Evolutionary conservation across 805 yeast species (phyloP).

Genomic region (Suhomyces sp.): DNA sequence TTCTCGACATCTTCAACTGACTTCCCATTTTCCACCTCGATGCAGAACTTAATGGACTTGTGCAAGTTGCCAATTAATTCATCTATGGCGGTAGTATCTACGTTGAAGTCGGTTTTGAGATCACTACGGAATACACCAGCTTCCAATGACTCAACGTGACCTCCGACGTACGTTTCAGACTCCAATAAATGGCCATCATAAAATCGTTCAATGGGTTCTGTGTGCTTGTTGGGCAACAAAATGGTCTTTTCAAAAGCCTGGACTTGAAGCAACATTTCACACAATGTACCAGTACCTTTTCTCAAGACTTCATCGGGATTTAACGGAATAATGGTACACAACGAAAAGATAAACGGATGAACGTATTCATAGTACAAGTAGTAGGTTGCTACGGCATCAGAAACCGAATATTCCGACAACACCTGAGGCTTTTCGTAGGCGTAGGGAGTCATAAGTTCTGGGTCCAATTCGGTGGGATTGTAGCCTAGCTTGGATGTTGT

Average conservation of each 20-base stretch:
- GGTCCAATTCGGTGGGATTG: constrained; percentile 94
- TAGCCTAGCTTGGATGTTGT: constrained; percentile 94
- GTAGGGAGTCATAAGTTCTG: constrained; percentile 97
- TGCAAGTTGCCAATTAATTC: constrained; percentile 72
- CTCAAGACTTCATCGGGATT: constrained; percentile 95
- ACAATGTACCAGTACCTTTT: constrained; percentile 97
- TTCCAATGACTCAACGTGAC: constrained; percentile 95
- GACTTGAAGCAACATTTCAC: constrained; percentile 96
- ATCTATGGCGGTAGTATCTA: constrained; percentile 81
- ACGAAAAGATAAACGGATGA: constrained; percentile 93
- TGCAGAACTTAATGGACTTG: constrained; percentile 74
- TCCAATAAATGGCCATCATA: constrained; percentile 92
- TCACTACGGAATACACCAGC: constrained; percentile 98
- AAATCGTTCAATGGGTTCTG: constrained; percentile 91
- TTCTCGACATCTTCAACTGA: constrained; percentile 76
- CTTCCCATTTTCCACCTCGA: constrained; percentile 75
- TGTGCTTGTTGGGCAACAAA: constrained; percentile 86
- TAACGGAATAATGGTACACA: constrained; percentile 91
- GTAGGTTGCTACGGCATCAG: constrained; percentile 99
- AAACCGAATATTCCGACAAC: constrained; percentile 93
- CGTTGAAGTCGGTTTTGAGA: constrained; percentile 65
- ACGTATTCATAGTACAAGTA: constrained; percentile 94
- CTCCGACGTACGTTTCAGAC: constrained; percentile 97
- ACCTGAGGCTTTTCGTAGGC: constrained; percentile 92
- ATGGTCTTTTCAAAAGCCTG: constrained; percentile 83